Evolutionary conservation across 495 filamentous ascomycete genomes (phyloP).

Genomic region (Aspergillus carlsbadensis): DNA sequence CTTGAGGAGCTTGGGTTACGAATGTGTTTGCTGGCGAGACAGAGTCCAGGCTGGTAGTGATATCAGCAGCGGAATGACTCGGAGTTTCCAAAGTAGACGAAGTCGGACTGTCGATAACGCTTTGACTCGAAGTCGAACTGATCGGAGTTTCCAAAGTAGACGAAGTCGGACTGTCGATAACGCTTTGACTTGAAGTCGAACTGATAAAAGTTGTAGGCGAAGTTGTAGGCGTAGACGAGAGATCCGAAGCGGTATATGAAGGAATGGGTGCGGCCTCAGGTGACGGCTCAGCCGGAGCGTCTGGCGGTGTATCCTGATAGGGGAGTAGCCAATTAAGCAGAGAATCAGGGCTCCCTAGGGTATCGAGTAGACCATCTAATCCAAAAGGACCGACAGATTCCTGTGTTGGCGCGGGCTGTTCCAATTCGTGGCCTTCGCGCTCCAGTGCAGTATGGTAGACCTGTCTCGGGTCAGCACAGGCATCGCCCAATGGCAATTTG

Average conservation of each 20-base stretch:
- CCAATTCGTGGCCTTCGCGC: constrained; percentile 38
- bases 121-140: neutral
- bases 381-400: constrained; percentile 27
- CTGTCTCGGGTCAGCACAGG: constrained; percentile 20
- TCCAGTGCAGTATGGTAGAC: constrained; percentile 41
- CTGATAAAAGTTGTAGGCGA: neutral
- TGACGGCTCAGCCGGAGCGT: constrained; percentile 8
- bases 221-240: neutral
- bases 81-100: neutral
- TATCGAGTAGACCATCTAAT: constrained; percentile 21
- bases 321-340: constrained; percentile 17
- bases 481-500: neutral
- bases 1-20: neutral
- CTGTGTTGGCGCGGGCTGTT: constrained; percentile 22
- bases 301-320: neutral
- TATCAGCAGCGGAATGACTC: neutral
- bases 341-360: constrained; percentile 26
- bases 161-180: neutral
- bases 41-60: neutral
- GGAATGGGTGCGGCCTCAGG: neutral
- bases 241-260: neutral
- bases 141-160: neutral
- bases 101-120: neutral
- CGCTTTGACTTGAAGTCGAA: neutral
- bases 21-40: neutral